Conservation (phyloP, 2,329 filamentous ascomycete species). For the Trichoderma pleuroti region DNA sequence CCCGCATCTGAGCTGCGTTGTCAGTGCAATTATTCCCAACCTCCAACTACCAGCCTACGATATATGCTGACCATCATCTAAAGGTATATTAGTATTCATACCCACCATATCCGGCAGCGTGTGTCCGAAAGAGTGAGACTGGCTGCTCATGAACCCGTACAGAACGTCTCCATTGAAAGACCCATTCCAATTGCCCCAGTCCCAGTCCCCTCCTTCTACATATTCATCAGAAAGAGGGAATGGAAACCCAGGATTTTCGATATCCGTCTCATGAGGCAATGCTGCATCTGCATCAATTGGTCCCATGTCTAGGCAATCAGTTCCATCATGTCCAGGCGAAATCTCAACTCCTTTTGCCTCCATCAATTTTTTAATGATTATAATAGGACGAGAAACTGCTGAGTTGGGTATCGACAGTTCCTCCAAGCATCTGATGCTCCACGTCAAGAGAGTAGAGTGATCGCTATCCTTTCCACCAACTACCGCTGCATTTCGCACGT, state of each 20-base stretch:
- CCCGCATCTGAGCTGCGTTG: not conserved
- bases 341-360: not conserved
- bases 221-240: not conserved
- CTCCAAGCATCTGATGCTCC: not conserved
- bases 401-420: not conserved
- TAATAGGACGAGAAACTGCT: not conserved
- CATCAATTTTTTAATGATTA: not conserved
- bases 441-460: not conserved
- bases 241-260: not conserved
- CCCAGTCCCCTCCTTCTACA: not conserved
- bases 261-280: not conserved
- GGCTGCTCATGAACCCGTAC: not conserved
- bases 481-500: conserved; percentile 34
- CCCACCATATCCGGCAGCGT: not conserved
- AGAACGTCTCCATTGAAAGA: not conserved
- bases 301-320: not conserved
- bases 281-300: not conserved
- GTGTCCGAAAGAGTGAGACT: not conserved
- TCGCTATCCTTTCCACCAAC: not conserved
- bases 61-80: not conserved
- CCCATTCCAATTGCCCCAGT: not conserved
- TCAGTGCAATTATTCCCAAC: not conserved
- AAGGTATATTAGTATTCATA: not conserved
- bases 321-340: not conserved
- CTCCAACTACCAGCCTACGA: not conserved